These are phyloP conservation scores for Thalassiosira exigua DNA, from an alignment of 352 stramenopile genomes.

Conservation along the genomic window DNA sequence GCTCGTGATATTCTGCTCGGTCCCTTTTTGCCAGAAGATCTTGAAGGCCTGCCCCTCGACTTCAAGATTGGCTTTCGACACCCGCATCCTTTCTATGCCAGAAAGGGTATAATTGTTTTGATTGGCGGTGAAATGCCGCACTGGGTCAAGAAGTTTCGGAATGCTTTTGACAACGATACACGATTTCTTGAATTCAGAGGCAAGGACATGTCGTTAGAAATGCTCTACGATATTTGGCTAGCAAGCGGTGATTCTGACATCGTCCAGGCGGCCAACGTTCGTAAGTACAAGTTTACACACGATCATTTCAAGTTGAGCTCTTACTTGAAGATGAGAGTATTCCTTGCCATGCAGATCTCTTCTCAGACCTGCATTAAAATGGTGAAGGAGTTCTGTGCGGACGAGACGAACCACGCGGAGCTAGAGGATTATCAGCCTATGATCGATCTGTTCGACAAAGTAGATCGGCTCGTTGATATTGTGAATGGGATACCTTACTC, in stretches of 20 bases:
- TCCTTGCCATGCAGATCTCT: constrained; percentile 18
- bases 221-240: constrained; percentile 4
- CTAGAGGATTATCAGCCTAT: constrained; percentile 15
- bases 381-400: constrained; percentile 10
- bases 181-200: constrained; percentile 7
- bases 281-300: constrained; percentile 12
- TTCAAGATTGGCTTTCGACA: constrained; percentile 21
- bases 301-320: constrained; percentile 15
- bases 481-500: constrained; percentile 21
- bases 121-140: constrained; percentile 36
- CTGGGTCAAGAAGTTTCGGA: constrained; percentile 27
- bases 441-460: constrained; percentile 19
- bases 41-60: constrained; percentile 11
- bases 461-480: constrained; percentile 33
- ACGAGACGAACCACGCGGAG: background rate
- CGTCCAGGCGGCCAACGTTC: background rate
- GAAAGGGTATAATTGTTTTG: constrained; percentile 7
- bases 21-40: background rate
- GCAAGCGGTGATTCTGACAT: constrained; percentile 2
- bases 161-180: constrained; percentile 25
- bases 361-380: constrained; percentile 16
- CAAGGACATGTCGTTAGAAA: constrained; percentile 8
- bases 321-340: constrained; percentile 16
- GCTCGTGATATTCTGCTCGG: constrained; percentile 2
- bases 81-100: background rate